Percentiles rank a stretch among this genome's conserved stretches.
phyloP scores from a whole-genome alignment of 2,329 filamentous ascomycete genomes.

The Ceratocystis alfenasii region DNA sequence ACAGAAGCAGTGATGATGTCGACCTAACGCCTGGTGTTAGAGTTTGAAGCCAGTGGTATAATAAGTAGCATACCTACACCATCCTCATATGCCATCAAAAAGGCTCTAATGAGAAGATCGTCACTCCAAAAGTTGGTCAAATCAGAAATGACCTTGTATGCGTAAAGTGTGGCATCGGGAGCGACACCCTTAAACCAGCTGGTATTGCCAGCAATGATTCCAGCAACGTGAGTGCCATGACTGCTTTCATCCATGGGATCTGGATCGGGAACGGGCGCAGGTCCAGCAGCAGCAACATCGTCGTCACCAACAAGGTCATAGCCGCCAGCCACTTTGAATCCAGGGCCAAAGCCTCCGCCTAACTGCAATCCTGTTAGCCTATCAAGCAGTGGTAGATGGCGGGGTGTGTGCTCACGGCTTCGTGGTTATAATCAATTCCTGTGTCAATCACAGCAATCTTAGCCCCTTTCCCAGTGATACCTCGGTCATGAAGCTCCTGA shows the following conservation, averaged over 20 bases:
- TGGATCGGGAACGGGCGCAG: neutral
- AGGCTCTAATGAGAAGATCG: constrained; percentile 29
- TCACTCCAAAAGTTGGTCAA: neutral
- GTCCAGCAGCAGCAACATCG: neutral
- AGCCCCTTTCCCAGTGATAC: constrained; percentile 31
- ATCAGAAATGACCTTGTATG: constrained; percentile 19
- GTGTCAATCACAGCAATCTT: constrained; percentile 34
- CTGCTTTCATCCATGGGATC: constrained; percentile 23
- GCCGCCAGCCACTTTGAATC: constrained; percentile 31
- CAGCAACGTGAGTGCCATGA: constrained; percentile 31
- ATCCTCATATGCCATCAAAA: constrained; percentile 29
- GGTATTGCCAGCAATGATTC: constrained; percentile 24
- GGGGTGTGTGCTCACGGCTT: constrained; percentile 14
- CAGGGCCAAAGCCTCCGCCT: constrained; percentile 31
- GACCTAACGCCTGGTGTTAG: constrained; percentile 1
- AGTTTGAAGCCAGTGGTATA: neutral
- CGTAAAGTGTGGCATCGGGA: constrained; percentile 24
- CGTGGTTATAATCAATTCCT: constrained; percentile 32
- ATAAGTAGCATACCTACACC: constrained; percentile 25
- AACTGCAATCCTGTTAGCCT: constrained; percentile 26
- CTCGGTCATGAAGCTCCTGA: constrained; percentile 31
- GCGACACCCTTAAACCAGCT: constrained; percentile 24
- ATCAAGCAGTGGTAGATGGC: neutral
- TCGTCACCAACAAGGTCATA: constrained; percentile 30
- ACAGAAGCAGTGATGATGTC: constrained; percentile 36